Evolutionary conservation across 306 rosid genomes (phyloP).

Genomic region (Styphnolobium japonicum): DNA sequence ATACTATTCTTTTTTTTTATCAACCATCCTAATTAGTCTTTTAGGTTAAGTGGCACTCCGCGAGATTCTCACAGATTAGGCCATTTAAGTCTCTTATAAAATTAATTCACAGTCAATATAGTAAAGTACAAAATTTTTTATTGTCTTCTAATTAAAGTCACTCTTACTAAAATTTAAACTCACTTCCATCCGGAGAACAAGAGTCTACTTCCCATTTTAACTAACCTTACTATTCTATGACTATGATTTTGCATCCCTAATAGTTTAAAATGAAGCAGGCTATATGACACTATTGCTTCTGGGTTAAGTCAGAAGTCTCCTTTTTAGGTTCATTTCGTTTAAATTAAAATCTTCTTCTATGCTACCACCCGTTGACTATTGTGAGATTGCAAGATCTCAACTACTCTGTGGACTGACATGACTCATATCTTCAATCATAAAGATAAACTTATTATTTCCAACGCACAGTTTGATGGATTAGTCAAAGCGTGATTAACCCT

Average conservation of each 20-base stretch:
- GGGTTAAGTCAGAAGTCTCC: background rate
- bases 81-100: no score
- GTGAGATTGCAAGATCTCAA: background rate
- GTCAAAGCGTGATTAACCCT: background rate
- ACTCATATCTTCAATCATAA: background rate
- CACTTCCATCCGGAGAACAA: no score
- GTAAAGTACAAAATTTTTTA: no score
- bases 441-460: background rate
- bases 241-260: background rate
- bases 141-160: no score
- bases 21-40: no score
- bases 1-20: no score
- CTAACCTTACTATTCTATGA: no score
- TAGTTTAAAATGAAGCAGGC: background rate
- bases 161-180: no score
- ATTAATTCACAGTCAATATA: no score
- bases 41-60: no score
- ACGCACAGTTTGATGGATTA: background rate
- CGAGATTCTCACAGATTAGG: no score
- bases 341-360: background rate
- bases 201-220: no score
- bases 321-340: background rate
- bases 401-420: background rate
- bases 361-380: slow-evolving; percentile 1
- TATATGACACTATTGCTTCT: background rate